Evolutionary conservation across 495 filamentous ascomycete genomes (phyloP), one percentile per base, ranked within the genome.

Genomic region (Aspergillus homomorphus): DNA sequence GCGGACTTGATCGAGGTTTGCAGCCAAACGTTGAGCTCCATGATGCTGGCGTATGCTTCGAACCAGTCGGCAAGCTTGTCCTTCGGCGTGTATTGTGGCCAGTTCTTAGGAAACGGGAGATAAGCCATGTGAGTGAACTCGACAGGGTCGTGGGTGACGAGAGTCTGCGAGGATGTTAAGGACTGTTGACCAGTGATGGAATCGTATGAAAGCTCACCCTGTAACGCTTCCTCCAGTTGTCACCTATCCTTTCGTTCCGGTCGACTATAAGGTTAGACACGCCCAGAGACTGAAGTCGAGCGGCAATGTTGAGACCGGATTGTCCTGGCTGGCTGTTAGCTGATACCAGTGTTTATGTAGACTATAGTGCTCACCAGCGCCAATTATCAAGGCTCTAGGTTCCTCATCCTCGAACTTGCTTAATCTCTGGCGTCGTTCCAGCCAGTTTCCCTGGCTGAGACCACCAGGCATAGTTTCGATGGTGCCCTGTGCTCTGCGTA

Each of bases 41-140:
- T 80, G 24, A 83, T 70, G 23, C 78, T 83, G 44, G 85, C 88
- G 59, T 93, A 93, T 3, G 80, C 76, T 51, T 91, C 86, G 57
- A 92, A 84, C 82, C 87, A 92, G 50, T 90, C 85, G 18, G 82
- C 89, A 0, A 92, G 76, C 57, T 92, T 92, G 67, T 92, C 88
- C 66, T 91, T 91, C 0, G 89, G 89, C 0, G 87, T 89, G 63
- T 87, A 89, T 28, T 86, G 70, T 0, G 75, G 73, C 88, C 89
- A 92, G 57, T 77, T 79, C 0, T 80, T 73, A 0, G 89, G 89
- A 60, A 91, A 92, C 0, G 80, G 76, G 0, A 92, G 64, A 63
- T 90, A 92, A 1, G 89, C 86, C 70, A 91, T 69, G 65, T 92
- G 88, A 51, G 89, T 87, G 66, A 83, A 90, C 75, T 86, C 87